Evolutionary conservation across 2,329 filamentous ascomycete species (phyloP), one percentile per base, ranked within the genome.

Genomic region (Sporothrix humicola): DNA sequence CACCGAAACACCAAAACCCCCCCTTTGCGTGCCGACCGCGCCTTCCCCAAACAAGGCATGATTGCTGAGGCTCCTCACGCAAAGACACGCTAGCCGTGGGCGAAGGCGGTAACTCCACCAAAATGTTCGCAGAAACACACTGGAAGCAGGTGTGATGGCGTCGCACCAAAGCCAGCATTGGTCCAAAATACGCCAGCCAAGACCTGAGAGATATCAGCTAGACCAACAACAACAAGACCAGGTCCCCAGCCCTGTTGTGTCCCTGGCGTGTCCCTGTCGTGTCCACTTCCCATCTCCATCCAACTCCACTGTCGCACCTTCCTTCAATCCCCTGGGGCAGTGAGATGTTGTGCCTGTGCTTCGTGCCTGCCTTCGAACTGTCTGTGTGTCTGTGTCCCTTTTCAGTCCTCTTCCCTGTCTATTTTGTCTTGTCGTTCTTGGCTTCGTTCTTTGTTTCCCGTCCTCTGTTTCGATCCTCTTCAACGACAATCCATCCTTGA

Each of bases 131-230:
- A 46, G 23, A 65, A 42, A 7, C 42, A 42, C 37, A 7, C 37
- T 13, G 17, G 10, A 65, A 65, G 20, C 3, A 5, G 31, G 31
- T n/a, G 37, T 17, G n/a, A 46, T 65, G 59, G 59, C n/a, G 59
- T 65, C n/a, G 59, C 59, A 65, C 59, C 59, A 46, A 31, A 42
- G 59, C 58, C 31, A 42, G 26, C 26, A 42, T 61, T 37, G 56
- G 37, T 3, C 58, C 17, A 63, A 44, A 66, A 66, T 48, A 48
- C 61, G 20, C 61, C 61, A 66, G 61, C 61, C 61, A 66, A 66
- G 61, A 66, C 52, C 61, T 26, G 23, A 26, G 23, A 26, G 23
- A 26, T 26, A 26, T 26, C 23, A 26, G 23, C 23, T 26, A 26
- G 23, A 26, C 23, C 23, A 26, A 26, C 20, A 23, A 20, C n/a